A percentile compares a stretch with the other conserved stretches of the same genome.
Evolutionary conservation across 83 land plant genomes (phyloP).

Genomic region (Picea engelmannii): DNA sequence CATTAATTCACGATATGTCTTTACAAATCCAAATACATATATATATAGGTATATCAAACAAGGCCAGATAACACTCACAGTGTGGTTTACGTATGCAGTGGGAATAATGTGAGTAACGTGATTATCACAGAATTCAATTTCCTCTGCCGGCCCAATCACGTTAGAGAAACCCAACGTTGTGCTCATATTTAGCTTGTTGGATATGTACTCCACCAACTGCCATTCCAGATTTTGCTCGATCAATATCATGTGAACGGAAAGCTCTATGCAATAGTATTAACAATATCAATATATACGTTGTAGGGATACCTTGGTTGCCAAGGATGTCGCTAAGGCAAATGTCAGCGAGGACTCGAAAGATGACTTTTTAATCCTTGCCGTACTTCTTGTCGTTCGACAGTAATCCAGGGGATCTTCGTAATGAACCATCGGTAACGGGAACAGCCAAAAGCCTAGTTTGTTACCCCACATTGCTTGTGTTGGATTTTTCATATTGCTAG

Average conservation of each 20-base stretch:
- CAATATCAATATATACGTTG: too few relatives aligned
- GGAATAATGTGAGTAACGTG: conserved; percentile 6
- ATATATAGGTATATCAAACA: not conserved
- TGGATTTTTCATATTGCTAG: not conserved
- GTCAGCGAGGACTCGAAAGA: not conserved
- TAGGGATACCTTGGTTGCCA: not conserved
- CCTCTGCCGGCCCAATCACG: not conserved
- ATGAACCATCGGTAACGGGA: not conserved
- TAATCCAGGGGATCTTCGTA: not conserved
- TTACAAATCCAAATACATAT: too few relatives aligned
- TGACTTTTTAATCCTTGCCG: not conserved
- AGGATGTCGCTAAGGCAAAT: not conserved
- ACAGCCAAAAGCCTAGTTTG: not conserved
- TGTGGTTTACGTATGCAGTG: not conserved
- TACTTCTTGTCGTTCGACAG: not conserved
- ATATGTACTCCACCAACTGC: not conserved
- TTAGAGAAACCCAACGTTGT: not conserved
- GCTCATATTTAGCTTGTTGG: not conserved
- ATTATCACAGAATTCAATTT: not conserved
- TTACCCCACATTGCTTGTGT: not conserved
- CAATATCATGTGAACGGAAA: not conserved
- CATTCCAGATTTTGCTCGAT: not conserved
- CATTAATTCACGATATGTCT: too few relatives aligned
- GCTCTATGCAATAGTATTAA: too few relatives aligned
- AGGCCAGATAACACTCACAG: not conserved